Base-by-base conservation (phyloP, 1,284 basidiomycete genomes). In the Heterobasidion parviporum region DNA sequence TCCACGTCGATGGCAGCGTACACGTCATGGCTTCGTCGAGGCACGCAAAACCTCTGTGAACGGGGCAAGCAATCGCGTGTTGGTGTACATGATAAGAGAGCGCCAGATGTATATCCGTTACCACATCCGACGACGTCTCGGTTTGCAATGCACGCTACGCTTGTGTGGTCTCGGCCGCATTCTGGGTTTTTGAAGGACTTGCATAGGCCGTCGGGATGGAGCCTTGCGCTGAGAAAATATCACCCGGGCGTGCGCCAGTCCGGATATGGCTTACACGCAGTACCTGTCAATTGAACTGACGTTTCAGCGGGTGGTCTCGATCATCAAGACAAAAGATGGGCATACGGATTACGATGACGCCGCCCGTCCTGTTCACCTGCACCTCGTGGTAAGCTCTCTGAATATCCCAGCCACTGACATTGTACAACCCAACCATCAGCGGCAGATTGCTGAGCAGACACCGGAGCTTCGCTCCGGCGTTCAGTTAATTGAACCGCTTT, bases 131-230 rank as follows among this genome's bases (percentile, higher is more conserved):
- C 63, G 2, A 70, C 77, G 64, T 85, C 80, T 3, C 77, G 78
- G 8, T 72, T 56, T 1, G 57, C 61, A 56, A 79, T 70, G 38
- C 62, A 63, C 4, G 63, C 61, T 35, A 76, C 62, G 3, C 57
- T 54, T 14, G 70, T 60, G 47, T 69, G 60, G 65, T 82, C 79
- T 1, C 77, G 74, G 8, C 85, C 85, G 16, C 84, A 83, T 44
- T 80, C 72, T 0, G 82, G 70, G 61, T 85, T 80, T 62, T 87
- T 83, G 61, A 80, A 86, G 72, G 85, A 88, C 64, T 85, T 86
- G 61, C 82, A 77, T 62, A 83, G 71, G 67, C 87, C 85, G 63
- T 87, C 85, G 38, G 87, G 74, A 61, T 87, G 85, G 26, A 86
- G 71, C 0, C 76, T 85, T 1, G 79, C 80, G 57, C 83, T 85